Evolutionary conservation across 1,284 basidiomycete genomes (phyloP).

Genomic region (Inonotus hispidus): DNA sequence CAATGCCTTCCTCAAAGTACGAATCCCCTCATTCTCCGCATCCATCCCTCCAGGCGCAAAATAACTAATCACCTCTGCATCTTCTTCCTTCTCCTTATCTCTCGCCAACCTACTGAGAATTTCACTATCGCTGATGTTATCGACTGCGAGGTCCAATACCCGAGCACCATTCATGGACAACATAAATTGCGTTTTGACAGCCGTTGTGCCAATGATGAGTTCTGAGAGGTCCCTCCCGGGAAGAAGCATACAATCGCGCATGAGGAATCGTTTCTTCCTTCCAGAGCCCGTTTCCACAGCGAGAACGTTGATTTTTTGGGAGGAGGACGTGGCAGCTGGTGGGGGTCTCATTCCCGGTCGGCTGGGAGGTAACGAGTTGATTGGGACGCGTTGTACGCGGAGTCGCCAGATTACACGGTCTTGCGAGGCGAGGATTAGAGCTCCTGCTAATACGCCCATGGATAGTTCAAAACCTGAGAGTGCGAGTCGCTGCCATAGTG

Average conservation of each 20-base stretch:
- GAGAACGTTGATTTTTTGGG: constrained; percentile 7
- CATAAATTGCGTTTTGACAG: constrained; percentile 10
- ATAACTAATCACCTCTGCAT: neutral
- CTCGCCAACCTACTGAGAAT: neutral
- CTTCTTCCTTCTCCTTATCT: neutral
- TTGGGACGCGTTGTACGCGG: constrained; percentile 3
- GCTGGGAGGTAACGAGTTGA: neutral
- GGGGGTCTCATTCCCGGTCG: constrained; percentile 3
- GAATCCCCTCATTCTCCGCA: neutral
- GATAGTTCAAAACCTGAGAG: constrained; percentile 4
- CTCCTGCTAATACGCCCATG: constrained; percentile 10
- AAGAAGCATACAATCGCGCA: constrained; percentile 10
- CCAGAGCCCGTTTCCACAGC: constrained; percentile 15
- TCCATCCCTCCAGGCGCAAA: neutral
- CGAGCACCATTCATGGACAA: constrained; percentile 6
- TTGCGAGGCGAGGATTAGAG: constrained; percentile 14
- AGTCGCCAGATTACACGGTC: constrained; percentile 18
- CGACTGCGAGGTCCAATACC: neutral
- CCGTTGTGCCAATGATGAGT: constrained; percentile 2
- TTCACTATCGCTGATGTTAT: neutral
- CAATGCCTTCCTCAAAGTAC: neutral
- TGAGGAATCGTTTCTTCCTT: constrained; percentile 13
- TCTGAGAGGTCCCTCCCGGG: constrained; percentile 16
- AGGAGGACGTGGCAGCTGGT: neutral
- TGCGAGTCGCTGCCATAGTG: constrained; percentile 17